phyloP scores from a whole-genome alignment of 2,329 filamentous ascomycete species.

The Fusarium hainanense region DNA sequence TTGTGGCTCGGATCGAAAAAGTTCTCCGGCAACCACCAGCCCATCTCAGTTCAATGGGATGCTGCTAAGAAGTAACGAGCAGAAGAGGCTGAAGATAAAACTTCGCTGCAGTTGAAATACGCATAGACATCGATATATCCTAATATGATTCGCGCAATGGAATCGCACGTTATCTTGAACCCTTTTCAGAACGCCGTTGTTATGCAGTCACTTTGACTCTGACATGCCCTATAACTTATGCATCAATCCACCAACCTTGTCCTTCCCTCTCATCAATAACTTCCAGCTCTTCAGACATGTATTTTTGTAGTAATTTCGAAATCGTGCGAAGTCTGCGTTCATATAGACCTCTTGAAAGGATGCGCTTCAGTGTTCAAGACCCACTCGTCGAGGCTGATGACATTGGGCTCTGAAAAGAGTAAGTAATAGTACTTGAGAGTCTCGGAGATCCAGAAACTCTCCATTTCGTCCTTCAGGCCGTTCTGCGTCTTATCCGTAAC shows the following conservation, averaged over 20 bases:
- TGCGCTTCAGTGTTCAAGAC: slow-evolving; percentile 74
- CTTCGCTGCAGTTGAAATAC: slow-evolving; percentile 13
- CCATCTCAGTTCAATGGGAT: slow-evolving; percentile 37
- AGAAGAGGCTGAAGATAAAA: neutral
- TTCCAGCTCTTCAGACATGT: neutral
- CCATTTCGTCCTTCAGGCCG: slow-evolving; percentile 72
- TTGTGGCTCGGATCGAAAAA: slow-evolving; percentile 50
- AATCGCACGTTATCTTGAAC: slow-evolving; percentile 25
- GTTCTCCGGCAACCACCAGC: slow-evolving; percentile 37
- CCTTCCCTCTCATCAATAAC: slow-evolving; percentile 1
- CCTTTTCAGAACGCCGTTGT: slow-evolving; percentile 33
- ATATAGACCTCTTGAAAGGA: slow-evolving; percentile 62
- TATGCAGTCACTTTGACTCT: slow-evolving; percentile 9
- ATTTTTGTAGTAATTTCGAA: neutral
- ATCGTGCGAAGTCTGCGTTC: neutral
- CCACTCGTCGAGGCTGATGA: slow-evolving; percentile 76
- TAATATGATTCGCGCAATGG: slow-evolving; percentile 9
- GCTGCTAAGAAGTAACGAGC: neutral
- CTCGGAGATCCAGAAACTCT: slow-evolving; percentile 92
- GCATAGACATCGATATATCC: slow-evolving; percentile 30
- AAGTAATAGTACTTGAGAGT: slow-evolving; percentile 94
- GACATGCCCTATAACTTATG: slow-evolving; percentile 14
- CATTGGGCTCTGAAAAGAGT: slow-evolving; percentile 74
- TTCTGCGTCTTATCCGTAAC: slow-evolving; percentile 60
- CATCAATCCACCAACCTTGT: neutral